Base-by-base conservation (phyloP, 345 rosid genomes). In the Mangifera indica region DNA sequence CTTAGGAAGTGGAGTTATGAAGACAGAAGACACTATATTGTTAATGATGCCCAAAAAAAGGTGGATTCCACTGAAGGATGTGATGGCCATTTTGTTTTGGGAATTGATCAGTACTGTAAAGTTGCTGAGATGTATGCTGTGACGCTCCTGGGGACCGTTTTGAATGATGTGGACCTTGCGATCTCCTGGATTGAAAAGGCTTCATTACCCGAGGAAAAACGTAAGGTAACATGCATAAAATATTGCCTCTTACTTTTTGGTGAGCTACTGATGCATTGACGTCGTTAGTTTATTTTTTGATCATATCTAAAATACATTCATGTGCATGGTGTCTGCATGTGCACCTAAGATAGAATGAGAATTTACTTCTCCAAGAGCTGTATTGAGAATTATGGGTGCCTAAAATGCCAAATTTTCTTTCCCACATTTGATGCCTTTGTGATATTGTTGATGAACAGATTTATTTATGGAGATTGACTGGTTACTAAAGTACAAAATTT, bases 131-230 rank as follows among this genome's bases (percentile, higher is more conserved):
- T 94, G 65, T 94, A 83, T 78, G 79, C 80, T 59, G 75, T 85
- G 65, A 87, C 86, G 68, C 75, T 90, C 67, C 89, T 94, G 49
- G 93, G 86, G 25, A 84, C 74, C 55, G 71, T 70, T 68, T 78
- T 84, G 68, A 80, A 79, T 24, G 87, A 92, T 72, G 42, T 86
- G 67, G 83, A 83, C 56, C 64, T 48, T 79, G 96, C 97, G 71
- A 76, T 92, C 74, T 76, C 92, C 61, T 92, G 98, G 98, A 85
- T 87, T 55, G 95, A 92, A 85, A 80, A 87, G 71, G 90, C 97
- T 81, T 76, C 83, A 37, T 65, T 94, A 74, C 95, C 97, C 10
- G 95, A 89, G 76, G 94, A 87, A 75, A 84, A 74, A 70, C 84
- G 84, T 74, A 92, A 86, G 92, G 98, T 94, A 82, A 67, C 8